phyloP scores from a whole-genome alignment of 768 basidiomycete genomes.

The Boletus patriciae region DNA sequence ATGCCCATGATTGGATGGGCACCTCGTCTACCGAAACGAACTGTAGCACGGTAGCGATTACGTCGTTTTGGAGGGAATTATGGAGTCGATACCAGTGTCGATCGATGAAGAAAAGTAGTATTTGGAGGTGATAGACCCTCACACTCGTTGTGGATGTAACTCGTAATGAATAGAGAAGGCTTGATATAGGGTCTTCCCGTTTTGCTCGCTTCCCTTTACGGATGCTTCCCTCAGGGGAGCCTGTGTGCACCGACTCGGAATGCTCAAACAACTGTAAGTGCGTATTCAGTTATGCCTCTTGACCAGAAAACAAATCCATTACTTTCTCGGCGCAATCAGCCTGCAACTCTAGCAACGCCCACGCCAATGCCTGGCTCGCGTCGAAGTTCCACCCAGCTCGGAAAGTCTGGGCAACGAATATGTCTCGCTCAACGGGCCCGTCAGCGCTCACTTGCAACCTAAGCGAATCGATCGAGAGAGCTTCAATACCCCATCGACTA shows the following conservation, averaged over 20 bases:
- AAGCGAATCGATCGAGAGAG: conserved; percentile 63
- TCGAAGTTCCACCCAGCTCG: conserved; percentile 74
- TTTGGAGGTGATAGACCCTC: conserved; percentile 61
- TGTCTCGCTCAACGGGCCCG: conserved; percentile 24
- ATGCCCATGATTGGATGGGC: conserved; percentile 78
- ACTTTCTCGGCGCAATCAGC: conserved; percentile 77
- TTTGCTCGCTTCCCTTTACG: conserved; percentile 50
- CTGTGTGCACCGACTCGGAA: conserved; percentile 54
- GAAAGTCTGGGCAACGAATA: conserved; percentile 68
- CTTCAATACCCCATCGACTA: conserved; percentile 62
- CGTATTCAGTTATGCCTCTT: background rate
- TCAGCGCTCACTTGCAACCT: conserved; percentile 48
- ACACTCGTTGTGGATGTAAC: conserved; percentile 31
- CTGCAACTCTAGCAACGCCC: conserved; percentile 78
- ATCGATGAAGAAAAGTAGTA: conserved; percentile 82
- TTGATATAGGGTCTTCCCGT: conserved; percentile 58
- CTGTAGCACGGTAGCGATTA: conserved; percentile 56
- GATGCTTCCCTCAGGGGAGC: conserved; percentile 33
- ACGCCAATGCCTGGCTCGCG: conserved; percentile 64
- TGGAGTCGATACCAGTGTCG: conserved; percentile 72
- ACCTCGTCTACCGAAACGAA: conserved; percentile 65
- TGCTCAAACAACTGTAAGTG: conserved; percentile 56
- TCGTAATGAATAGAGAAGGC: conserved; percentile 53
- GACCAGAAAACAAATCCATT: conserved; percentile 10
- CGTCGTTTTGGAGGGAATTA: conserved; percentile 51